phyloP scores from a whole-genome alignment of 805 yeast genomes.

The Starmerella stellata region DNA sequence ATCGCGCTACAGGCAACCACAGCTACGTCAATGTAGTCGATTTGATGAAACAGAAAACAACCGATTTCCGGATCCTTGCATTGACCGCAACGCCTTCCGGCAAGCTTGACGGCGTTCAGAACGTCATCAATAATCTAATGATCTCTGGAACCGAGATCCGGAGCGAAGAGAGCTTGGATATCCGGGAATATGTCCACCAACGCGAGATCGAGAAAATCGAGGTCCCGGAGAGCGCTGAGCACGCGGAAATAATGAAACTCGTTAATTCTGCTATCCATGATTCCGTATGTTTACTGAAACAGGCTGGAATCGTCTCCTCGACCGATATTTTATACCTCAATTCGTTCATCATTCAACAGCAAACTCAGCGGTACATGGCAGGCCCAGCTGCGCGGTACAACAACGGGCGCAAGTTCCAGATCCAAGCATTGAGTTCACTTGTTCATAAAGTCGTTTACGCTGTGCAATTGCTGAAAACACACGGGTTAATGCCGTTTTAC shows the following conservation, averaged over 20 bases:
- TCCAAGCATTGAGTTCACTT: slow-evolving; percentile 30
- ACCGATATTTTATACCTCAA: slow-evolving; percentile 40
- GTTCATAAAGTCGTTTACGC: slow-evolving; percentile 52
- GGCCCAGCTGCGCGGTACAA: slow-evolving; percentile 14
- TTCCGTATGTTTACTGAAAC: slow-evolving; percentile 42
- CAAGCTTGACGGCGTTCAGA: slow-evolving; percentile 72
- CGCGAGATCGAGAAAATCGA: slow-evolving; percentile 43
- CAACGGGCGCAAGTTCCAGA: slow-evolving; percentile 14
- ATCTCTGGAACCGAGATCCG: slow-evolving; percentile 70
- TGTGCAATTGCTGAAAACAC: slow-evolving; percentile 38
- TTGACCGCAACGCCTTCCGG: slow-evolving; percentile 94
- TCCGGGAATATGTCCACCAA: slow-evolving; percentile 55
- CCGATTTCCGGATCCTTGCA: slow-evolving; percentile 57
- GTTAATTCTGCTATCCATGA: slow-evolving; percentile 54
- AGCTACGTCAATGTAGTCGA: slow-evolving; percentile 73
- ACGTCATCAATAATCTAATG: slow-evolving; percentile 50
- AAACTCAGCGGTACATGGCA: slow-evolving; percentile 32
- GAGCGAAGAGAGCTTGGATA: slow-evolving; percentile 69
- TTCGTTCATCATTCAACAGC: slow-evolving; percentile 32
- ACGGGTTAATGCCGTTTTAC: slow-evolving; percentile 67
- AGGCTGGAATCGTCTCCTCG: slow-evolving; percentile 42
- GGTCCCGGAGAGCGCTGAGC: slow-evolving; percentile 37
- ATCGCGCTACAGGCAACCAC: slow-evolving; percentile 76
- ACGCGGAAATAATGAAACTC: slow-evolving; percentile 36
- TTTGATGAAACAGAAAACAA: slow-evolving; percentile 40